Evolutionary conservation across 1,284 basidiomycete genomes (phyloP), one percentile per base, ranked within the genome.

Genomic region (Ganoderma lingzhi): DNA sequence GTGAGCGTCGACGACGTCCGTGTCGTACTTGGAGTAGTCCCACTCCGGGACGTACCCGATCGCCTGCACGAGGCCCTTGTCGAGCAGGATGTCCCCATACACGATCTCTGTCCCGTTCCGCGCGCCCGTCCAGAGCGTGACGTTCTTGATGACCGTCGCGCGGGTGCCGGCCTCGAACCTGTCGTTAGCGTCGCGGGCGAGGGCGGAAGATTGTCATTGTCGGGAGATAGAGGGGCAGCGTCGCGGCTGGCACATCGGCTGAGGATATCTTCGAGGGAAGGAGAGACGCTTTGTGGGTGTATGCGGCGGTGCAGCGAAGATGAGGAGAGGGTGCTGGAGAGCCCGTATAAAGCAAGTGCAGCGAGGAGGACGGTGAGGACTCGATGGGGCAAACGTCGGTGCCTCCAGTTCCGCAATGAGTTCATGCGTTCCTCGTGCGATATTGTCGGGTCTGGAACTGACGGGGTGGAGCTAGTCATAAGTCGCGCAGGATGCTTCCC

Each of bases 71-170:
- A 91, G 80, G 8, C 90, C 90, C 55, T 85, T 84, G 73, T 90
- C 86, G 55, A 92, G 79, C 32, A 89, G 79, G 58, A 92, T 77
- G 73, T 90, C 89, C 5, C 89, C 91, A 37, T 85, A 80, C 23
- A 93, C 78, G 45, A 93, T 81, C 73, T 92, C 88, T 23, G 85
- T 86, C 6, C 90, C 91, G 63, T 90, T 87, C 44, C 89, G 80
- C 59, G 86, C 86, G 23, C 94, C 94, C 0, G 93, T 95, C 86
- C 95, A 94, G 23, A 97, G 85, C 0, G 88, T 90, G 2, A 89
- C 94, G 78, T 97, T 96, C 77, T 86, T 85, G 74, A 97, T 90
- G 74, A 92, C 83, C 8, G 90, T 89, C 3, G 90, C 82, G 51
- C 85, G 85, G 0, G 91, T 92, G 3, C 90, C 91, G 6, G 81